phyloP scores from a whole-genome alignment of 2,329 filamentous ascomycete genomes.

The Botryotinia convoluta region DNA sequence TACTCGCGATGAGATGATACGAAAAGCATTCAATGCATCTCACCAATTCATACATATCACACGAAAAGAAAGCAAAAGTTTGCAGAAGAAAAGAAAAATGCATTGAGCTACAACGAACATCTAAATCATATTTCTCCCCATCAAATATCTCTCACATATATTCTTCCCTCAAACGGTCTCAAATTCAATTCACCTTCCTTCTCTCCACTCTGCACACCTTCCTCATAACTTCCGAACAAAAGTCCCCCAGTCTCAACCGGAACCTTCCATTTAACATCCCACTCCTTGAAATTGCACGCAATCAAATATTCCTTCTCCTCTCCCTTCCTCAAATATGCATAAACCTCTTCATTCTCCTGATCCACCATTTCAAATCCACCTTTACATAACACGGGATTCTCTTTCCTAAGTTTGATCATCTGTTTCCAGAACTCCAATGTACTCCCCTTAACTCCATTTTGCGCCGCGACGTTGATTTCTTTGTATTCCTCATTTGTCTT shows the following conservation, averaged over 20 bases:
- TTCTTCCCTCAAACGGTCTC: conserved; percentile 9
- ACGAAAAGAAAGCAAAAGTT: neutral
- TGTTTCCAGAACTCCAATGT: conserved; percentile 28
- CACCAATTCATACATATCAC: neutral
- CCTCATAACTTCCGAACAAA: conserved; percentile 5
- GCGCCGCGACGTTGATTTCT: conserved; percentile 43
- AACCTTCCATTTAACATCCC: neutral
- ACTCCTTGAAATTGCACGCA: conserved; percentile 10
- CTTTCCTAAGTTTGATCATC: conserved; percentile 24
- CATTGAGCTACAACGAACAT: neutral
- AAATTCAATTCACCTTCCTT: neutral
- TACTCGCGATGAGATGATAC: neutral
- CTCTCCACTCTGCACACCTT: neutral
- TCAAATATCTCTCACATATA: conserved; percentile 2
- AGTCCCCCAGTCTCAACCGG: neutral
- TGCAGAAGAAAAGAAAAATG: neutral
- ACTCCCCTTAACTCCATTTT: conserved; percentile 13
- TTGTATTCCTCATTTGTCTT: conserved; percentile 53
- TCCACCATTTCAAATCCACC: conserved; percentile 26
- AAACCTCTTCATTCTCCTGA: conserved; percentile 15
- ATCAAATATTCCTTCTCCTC: conserved; percentile 7
- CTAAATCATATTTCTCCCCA: no score
- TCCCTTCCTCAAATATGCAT: conserved; percentile 15
- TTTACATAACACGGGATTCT: conserved; percentile 27
- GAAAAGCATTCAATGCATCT: neutral